A percentile compares a stretch with the other conserved stretches of the same genome.
phyloP scores from a whole-genome alignment of 805 yeast genomes.

The Isabelozyma gotoi region DNA sequence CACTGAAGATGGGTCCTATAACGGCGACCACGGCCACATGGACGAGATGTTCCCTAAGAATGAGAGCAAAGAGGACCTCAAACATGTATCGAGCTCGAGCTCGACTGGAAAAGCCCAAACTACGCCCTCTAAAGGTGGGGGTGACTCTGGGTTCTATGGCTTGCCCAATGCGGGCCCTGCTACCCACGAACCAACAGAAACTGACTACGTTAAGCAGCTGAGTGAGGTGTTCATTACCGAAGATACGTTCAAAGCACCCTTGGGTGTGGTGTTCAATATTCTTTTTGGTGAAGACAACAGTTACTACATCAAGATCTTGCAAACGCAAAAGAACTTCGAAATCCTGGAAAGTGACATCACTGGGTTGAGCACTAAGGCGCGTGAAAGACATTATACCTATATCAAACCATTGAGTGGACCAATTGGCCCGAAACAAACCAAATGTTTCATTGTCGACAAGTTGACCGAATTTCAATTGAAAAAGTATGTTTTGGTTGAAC shows the following conservation, averaged over 20 bases:
- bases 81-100: not conserved
- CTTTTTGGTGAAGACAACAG: conserved; percentile 61
- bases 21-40: conserved; percentile 1
- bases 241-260: conserved; percentile 56
- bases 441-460: conserved; percentile 61
- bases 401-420: conserved; percentile 64
- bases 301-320: conserved; percentile 44
- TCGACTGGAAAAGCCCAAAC: conserved; percentile 1
- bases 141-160: conserved; percentile 26
- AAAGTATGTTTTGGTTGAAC: conserved; percentile 48
- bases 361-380: conserved; percentile 19
- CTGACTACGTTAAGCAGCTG: conserved; percentile 40
- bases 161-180: conserved; percentile 43
- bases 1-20: not conserved
- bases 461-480: conserved; percentile 53
- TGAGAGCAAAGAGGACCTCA: not conserved
- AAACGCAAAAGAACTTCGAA: conserved; percentile 64
- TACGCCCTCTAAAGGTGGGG: not conserved
- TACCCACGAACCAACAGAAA: conserved; percentile 51
- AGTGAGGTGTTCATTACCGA: conserved; percentile 59
- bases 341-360: conserved; percentile 47
- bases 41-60: not conserved
- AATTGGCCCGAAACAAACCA: conserved; percentile 77
- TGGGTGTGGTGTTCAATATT: conserved; percentile 59
- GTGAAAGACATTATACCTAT: conserved; percentile 53